These are phyloP conservation scores for Calendula officinalis DNA, from an alignment of 129 eudicot species.

Conservation along the genomic window DNA sequence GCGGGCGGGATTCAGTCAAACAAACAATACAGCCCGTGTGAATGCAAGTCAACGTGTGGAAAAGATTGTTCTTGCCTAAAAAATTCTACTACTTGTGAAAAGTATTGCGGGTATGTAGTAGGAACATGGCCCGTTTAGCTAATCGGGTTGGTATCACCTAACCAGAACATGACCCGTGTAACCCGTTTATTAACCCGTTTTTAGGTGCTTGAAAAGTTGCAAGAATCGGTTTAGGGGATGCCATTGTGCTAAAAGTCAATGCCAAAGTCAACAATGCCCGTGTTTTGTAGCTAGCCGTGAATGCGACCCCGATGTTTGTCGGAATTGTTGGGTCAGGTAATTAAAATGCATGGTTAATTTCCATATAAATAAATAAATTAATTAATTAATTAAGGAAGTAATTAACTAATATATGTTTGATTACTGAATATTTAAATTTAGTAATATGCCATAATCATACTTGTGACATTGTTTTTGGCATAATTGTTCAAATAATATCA, in stretches of 20 bases:
- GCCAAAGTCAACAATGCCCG: constrained; percentile 77
- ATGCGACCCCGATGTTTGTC: constrained; percentile 95
- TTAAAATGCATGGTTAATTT: background rate
- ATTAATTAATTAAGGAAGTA: too few species aligned
- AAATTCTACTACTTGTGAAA: constrained; percentile 74
- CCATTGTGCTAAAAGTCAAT: constrained; percentile 85
- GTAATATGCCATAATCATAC: too few species aligned
- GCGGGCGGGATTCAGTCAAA: constrained; percentile 47
- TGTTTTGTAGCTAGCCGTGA: constrained; percentile 90
- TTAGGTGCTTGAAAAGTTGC: constrained; percentile 86
- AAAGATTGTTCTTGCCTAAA: constrained; percentile 67
- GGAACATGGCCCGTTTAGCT: too few species aligned
- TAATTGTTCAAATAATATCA: too few species aligned
- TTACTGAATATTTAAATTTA: background rate
- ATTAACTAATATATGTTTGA: too few species aligned
- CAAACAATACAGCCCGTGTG: constrained; percentile 71
- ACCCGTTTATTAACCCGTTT: too few species aligned
- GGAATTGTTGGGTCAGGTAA: constrained; percentile 94
- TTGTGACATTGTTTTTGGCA: too few species aligned
- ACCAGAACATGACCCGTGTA: too few species aligned
- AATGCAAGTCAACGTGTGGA: constrained; percentile 64
- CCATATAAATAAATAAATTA: constrained; percentile 4
- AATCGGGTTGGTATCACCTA: too few species aligned
- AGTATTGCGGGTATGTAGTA: constrained; percentile 72
- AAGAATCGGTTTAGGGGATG: constrained; percentile 81